These are phyloP conservation scores for Pterocarpus santalinus DNA, from an alignment of 306 rosid species.

Conservation along the genomic window DNA sequence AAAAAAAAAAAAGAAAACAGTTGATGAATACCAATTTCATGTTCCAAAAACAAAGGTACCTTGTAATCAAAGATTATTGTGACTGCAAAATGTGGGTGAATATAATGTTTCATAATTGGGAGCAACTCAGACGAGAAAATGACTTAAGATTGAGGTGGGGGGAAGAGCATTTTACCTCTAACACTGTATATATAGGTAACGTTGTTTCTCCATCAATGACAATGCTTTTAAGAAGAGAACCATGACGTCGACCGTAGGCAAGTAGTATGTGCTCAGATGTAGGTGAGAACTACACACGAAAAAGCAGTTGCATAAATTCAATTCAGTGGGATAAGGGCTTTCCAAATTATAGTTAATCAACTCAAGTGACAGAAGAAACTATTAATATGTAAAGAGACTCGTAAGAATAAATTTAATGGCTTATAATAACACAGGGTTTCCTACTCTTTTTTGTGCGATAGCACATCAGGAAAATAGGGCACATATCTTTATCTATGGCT, in stretches of 20 bases:
- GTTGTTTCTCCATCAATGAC: conserved; percentile 97
- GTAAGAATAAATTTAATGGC: conserved; percentile 16
- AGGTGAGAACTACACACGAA: conserved; percentile 62
- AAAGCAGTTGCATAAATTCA: conserved; percentile 48
- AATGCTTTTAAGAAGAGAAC: conserved; percentile 78
- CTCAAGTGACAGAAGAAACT: conserved; percentile 3
- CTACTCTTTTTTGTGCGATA: background rate
- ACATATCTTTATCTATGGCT: background rate
- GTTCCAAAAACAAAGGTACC: conserved; percentile 2
- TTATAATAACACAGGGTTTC: background rate
- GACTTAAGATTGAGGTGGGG: background rate
- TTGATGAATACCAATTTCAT: conserved; percentile 19
- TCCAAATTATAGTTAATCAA: conserved; percentile 29
- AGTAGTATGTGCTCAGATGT: conserved; percentile 71
- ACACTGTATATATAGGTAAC: conserved; percentile 89
- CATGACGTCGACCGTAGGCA: conserved; percentile 70
- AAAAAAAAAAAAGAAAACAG: too few relatives aligned
- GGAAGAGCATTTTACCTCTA: conserved; percentile 75
- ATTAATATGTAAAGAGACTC: conserved; percentile 26
- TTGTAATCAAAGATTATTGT: conserved; percentile 18
- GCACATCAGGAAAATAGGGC: conserved; percentile 14
- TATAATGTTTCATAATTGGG: conserved; percentile 20
- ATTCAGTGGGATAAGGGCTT: background rate
- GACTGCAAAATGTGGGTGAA: background rate
- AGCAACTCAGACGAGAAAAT: conserved; percentile 33